A percentile compares a stretch with the other conserved stretches of the same genome.
phyloP scores from a whole-genome alignment of 306 rosid species.

The Comarum palustre region DNA sequence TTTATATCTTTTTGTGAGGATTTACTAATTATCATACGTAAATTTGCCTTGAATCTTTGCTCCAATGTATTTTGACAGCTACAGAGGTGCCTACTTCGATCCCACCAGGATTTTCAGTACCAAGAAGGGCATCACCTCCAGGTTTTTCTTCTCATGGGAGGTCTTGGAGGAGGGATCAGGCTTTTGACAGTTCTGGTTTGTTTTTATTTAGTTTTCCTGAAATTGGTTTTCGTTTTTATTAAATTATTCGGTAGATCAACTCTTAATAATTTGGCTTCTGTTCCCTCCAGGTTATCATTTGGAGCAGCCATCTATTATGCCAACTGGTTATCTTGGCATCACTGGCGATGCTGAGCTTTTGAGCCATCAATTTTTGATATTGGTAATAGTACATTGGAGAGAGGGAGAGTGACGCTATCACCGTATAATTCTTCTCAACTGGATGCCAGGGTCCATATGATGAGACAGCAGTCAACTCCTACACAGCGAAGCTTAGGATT shows the following conservation, averaged over 20 bases:
- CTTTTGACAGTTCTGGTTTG: constrained; percentile 14
- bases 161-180: neutral
- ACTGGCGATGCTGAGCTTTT: neutral
- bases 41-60: neutral
- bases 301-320: constrained; percentile 1
- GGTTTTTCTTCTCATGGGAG: constrained; percentile 19
- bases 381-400: neutral
- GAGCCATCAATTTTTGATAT: neutral
- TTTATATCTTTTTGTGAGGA: neutral
- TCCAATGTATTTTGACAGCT: neutral
- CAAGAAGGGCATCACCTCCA: constrained; percentile 20
- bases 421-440: constrained; percentile 10
- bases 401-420: constrained; percentile 11
- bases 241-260: neutral
- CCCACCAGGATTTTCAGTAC: constrained; percentile 16
- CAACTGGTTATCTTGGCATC: constrained; percentile 3
- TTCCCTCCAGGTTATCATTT: constrained; percentile 1
- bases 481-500: constrained; percentile 4
- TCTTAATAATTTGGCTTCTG: neutral
- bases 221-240: neutral
- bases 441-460: constrained; percentile 9
- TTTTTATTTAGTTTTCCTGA: neutral
- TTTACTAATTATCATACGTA: neutral
- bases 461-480: constrained; percentile 13
- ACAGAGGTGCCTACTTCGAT: constrained; percentile 9